Percentiles rank a stretch among this genome's conserved stretches.
Conservation (phyloP, 2,329 filamentous ascomycete species). For the Teratosphaeria gauchensis region DNA sequence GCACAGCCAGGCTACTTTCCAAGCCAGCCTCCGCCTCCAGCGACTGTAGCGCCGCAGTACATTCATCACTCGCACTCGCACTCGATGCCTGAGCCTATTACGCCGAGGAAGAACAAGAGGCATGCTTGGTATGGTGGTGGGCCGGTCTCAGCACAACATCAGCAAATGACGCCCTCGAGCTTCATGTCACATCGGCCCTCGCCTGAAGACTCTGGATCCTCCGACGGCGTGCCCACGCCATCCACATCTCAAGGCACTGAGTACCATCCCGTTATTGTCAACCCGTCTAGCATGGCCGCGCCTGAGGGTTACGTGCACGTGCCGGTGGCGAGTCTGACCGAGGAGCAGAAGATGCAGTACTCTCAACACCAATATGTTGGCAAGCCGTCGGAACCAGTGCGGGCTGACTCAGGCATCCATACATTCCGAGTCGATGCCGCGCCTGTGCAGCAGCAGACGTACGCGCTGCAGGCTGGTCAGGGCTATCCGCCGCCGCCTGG, state of each 20-base stretch:
- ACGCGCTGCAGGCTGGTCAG: slow-evolving; percentile 25
- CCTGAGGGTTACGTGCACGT: slow-evolving; percentile 35
- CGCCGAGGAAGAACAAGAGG: slow-evolving; percentile 52
- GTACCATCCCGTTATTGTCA: slow-evolving; percentile 43
- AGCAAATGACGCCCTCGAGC: slow-evolving; percentile 2
- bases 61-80: slow-evolving; percentile 25
- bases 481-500: slow-evolving; percentile 21
- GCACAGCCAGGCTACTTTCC: slow-evolving; percentile 11
- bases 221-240: slow-evolving; percentile 45
- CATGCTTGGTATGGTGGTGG: slow-evolving; percentile 61
- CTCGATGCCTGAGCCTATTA: slow-evolving; percentile 34
- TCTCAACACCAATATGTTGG: slow-evolving; percentile 11
- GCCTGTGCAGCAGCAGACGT: slow-evolving; percentile 14
- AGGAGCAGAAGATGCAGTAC: slow-evolving; percentile 8
- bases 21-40: slow-evolving; percentile 5
- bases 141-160: slow-evolving; percentile 25
- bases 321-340: background rate
- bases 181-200: slow-evolving; percentile 37
- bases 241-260: slow-evolving; percentile 41
- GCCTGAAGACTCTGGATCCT: slow-evolving; percentile 46
- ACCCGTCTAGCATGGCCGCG: slow-evolving; percentile 35
- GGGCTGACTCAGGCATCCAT: slow-evolving; percentile 27
- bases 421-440: slow-evolving; percentile 9
- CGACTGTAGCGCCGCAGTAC: slow-evolving; percentile 20
- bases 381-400: slow-evolving; percentile 18